Base-by-base conservation (phyloP, 192 early-diverging fungal genomes). In the Gamsiella multidivaricata region DNA sequence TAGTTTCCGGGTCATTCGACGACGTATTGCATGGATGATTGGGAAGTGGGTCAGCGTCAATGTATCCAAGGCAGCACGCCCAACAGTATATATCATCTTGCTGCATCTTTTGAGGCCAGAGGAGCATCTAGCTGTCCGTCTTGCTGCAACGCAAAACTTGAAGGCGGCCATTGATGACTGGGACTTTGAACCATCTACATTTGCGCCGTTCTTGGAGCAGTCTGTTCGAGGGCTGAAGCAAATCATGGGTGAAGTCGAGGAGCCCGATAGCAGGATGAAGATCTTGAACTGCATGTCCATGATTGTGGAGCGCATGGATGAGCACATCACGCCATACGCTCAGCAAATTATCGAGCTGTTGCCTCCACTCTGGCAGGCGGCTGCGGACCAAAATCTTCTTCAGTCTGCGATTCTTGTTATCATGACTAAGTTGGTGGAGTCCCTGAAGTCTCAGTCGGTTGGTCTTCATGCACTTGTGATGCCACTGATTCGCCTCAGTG, bases 11-110 rank as follows among this genome's bases (percentile, higher is more conserved):
- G 81, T 88, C 12, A 66, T 88, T 45, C 86, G 87, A 52, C 69
- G 88, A 50, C 89, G 96, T 3, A 90, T 94, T 31, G 90, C 93
- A 3, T 92, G 90, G 91, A 81, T 98, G 34, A 84, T 96, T 42
- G 90, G 91, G n/a, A 84, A 89, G 69, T 98, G 95, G 94, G 85
- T 96, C 42, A 80, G 83, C 8, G 93, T 96, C 47, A 92, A 96
- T 42, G 81, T 91, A 14, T 83, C 88, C 37, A 88, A 86, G 9
- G 79, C 82, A 0, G 82, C 89, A 36, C 84, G 91, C 25, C 82
- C 84, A 15, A 71, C 79, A 22, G 89, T 94, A 15, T 98, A 97
- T 78, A 75, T 83, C 34, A 80, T 91, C 17, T 83, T 98, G 68
- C 51, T 96, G 22, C 85, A 87, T 36, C 76, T 96, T 2, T 84